Conservation (phyloP, 2,329 filamentous ascomycete species). For the Neofusicoccum ribis region DNA sequence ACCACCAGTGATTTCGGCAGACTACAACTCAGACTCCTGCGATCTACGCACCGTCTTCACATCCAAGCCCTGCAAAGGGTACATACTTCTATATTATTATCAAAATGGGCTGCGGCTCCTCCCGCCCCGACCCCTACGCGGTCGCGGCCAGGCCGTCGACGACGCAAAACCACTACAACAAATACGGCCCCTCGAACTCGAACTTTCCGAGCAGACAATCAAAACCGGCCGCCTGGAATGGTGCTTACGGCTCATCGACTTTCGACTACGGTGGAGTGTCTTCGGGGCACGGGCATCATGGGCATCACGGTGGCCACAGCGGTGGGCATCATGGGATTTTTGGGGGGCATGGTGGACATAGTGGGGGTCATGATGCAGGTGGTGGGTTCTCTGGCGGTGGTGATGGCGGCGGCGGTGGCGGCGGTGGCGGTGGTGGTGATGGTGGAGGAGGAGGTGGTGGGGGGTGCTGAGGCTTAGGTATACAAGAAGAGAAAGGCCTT, state of each 20-base stretch:
- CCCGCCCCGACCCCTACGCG: not conserved
- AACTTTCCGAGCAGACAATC: not conserved
- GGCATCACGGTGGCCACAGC: not conserved
- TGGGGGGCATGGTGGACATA: too few relatives aligned
- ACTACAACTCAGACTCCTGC: not conserved
- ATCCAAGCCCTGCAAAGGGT: not conserved
- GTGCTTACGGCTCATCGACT: not conserved
- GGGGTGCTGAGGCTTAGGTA: too few relatives aligned
- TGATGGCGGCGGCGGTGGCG: not conserved
- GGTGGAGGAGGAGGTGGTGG: not conserved
- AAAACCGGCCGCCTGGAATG: not conserved
- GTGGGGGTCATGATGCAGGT: not conserved
- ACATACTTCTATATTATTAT: not conserved
- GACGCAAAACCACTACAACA: not conserved
- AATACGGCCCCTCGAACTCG: not conserved
- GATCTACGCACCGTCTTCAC: not conserved
- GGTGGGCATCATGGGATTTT: not conserved
- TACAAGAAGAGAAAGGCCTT: too few relatives aligned
- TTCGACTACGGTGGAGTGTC: too few relatives aligned
- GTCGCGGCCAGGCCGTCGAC: not conserved
- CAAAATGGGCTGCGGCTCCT: not conserved
- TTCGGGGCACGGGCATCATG: not conserved
- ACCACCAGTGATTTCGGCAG: not conserved
- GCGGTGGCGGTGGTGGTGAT: not conserved
- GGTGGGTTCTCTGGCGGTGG: not conserved